Percentiles rank a stretch among this genome's conserved stretches.
phyloP scores from a whole-genome alignment of 2,329 filamentous ascomycete species.

The Sarocladium oryzae region DNA sequence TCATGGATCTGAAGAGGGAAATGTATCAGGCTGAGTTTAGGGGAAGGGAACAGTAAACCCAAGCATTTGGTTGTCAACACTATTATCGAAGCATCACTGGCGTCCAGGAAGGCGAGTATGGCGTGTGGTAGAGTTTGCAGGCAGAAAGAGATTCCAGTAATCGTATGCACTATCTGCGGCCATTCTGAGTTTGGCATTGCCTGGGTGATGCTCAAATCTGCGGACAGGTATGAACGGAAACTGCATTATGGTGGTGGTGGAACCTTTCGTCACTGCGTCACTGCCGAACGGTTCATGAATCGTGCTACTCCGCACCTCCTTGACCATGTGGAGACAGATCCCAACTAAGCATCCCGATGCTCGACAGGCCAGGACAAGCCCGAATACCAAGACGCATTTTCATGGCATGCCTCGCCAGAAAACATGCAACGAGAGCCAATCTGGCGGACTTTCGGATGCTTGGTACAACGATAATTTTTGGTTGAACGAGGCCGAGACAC shows the following conservation, averaged over 20 bases:
- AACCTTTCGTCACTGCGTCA: neutral
- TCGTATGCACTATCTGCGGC: no score
- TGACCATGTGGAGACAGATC: conserved; percentile 5
- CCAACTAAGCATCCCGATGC: neutral
- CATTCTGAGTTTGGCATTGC: no score
- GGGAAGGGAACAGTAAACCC: conserved; percentile 26
- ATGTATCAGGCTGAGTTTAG: conserved; percentile 65
- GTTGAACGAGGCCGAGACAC: no score
- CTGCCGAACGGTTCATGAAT: conserved; percentile 2
- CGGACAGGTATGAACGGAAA: no score
- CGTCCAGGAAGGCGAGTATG: neutral
- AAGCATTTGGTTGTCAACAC: neutral
- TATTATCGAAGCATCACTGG: neutral
- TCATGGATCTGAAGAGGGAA: conserved; percentile 72
- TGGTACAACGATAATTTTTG: no score
- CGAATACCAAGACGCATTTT: conserved; percentile 5
- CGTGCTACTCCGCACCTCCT: neutral
- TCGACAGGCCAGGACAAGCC: conserved; percentile 10
- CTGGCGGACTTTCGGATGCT: no score
- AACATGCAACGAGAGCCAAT: no score
- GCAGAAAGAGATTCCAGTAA: no score
- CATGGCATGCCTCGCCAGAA: conserved; percentile 1
- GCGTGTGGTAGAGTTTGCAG: neutral
- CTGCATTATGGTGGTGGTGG: no score
- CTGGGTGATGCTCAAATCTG: no score